phyloP scores from a whole-genome alignment of 768 basidiomycete genomes.

The Lentinula sp. region DNA sequence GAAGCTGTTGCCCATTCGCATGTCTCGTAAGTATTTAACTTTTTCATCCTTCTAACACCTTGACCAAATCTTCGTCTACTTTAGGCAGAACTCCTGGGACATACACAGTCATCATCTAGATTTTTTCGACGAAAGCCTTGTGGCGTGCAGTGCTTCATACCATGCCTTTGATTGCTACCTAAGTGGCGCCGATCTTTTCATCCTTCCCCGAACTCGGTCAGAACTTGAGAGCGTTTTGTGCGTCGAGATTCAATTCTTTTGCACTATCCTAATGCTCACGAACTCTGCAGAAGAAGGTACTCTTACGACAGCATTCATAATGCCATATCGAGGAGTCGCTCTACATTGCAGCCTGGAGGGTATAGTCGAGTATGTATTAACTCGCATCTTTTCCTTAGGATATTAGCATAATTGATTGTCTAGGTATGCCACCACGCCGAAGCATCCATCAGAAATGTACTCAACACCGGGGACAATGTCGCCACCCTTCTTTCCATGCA shows the following conservation, averaged over 20 bases:
- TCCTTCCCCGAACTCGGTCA: slow-evolving; percentile 54
- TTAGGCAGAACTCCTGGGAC: slow-evolving; percentile 41
- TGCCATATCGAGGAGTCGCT: slow-evolving; percentile 64
- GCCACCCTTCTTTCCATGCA: slow-evolving; percentile 64
- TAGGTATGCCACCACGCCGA: slow-evolving; percentile 70
- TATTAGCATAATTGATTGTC: background rate
- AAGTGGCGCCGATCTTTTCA: slow-evolving; percentile 62
- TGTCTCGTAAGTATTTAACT: slow-evolving; percentile 44
- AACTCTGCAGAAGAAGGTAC: slow-evolving; percentile 54
- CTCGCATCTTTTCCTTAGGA: background rate
- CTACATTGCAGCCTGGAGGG: slow-evolving; percentile 50
- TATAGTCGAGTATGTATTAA: slow-evolving; percentile 35
- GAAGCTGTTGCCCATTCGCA: slow-evolving; percentile 69
- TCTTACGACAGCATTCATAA: slow-evolving; percentile 80
- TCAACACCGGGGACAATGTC: slow-evolving; percentile 65
- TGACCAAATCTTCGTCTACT: slow-evolving; percentile 7
- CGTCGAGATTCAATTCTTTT: slow-evolving; percentile 19
- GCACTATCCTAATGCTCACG: background rate
- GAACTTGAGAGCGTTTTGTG: slow-evolving; percentile 74
- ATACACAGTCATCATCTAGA: slow-evolving; percentile 52
- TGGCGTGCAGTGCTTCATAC: slow-evolving; percentile 78
- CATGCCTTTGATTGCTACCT: slow-evolving; percentile 73
- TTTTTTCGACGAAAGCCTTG: slow-evolving; percentile 57
- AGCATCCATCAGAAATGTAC: slow-evolving; percentile 62
- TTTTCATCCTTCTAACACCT: slow-evolving; percentile 5